Evolutionary conservation across 2,329 filamentous ascomycete species (phyloP).

Genomic region (Colletotrichum siamense): DNA sequence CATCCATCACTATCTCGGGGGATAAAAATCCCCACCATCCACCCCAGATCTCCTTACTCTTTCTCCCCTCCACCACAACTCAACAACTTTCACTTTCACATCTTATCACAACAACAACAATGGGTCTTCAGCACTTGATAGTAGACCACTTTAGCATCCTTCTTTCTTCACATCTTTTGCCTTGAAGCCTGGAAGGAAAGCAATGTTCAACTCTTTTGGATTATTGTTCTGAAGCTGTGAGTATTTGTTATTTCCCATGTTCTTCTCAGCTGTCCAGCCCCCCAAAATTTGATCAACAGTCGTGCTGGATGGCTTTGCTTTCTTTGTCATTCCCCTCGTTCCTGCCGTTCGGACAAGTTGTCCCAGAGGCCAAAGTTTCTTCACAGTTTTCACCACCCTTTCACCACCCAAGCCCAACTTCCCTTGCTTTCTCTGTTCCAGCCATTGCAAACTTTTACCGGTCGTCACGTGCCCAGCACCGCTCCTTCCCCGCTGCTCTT

Average conservation of each 20-base stretch:
- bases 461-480: neutral
- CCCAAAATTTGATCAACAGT: accelerated
- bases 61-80: neutral
- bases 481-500: neutral
- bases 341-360: accelerated
- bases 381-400: neutral
- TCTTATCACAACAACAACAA: neutral
- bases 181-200: neutral
- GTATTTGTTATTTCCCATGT: neutral
- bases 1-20: neutral
- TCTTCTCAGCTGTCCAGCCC: neutral
- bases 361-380: accelerated
- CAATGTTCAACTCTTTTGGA: neutral
- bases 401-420: neutral
- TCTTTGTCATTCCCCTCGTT: accelerated
- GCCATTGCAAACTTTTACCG: neutral
- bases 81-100: neutral
- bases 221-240: neutral
- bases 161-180: neutral
- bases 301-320: accelerated
- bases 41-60: accelerated
- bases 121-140: neutral
- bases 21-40: neutral
- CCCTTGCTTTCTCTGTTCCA: neutral
- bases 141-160: accelerated